Evolutionary conservation across 1,139 yeast species (phyloP).

Genomic region (Pichia sp.): DNA sequence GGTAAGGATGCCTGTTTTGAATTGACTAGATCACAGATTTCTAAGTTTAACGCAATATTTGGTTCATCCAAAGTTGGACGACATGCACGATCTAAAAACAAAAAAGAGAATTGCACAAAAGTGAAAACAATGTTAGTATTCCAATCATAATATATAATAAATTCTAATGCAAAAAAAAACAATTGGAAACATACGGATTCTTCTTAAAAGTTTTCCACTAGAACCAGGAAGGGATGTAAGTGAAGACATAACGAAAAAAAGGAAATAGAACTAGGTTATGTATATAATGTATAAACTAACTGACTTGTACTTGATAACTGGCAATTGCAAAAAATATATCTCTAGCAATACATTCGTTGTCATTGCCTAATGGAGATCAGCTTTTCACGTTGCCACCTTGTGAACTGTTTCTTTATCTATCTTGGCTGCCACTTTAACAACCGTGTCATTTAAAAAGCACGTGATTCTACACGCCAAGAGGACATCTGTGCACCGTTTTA

Average conservation of each 20-base stretch:
- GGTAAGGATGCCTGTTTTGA: constrained; percentile 90
- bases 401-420: background rate
- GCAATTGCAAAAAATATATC: background rate
- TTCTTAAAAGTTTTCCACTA: constrained; percentile 54
- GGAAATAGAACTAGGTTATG: no score
- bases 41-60: constrained; percentile 78
- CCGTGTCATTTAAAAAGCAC: background rate
- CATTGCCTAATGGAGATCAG: background rate
- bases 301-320: background rate
- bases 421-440: background rate
- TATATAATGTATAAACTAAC: background rate
- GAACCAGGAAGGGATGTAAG: constrained; percentile 31
- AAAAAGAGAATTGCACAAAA: background rate
- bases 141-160: background rate
- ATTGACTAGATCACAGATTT: constrained; percentile 88
- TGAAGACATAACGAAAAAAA: constrained; percentile 21
- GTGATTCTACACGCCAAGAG: no score
- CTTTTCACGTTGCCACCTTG: background rate
- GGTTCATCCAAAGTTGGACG: constrained; percentile 82
- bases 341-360: background rate
- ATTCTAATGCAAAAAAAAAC: background rate
- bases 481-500: no score
- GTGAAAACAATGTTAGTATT: constrained; percentile 3
- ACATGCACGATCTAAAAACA: constrained; percentile 68
- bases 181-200: constrained; percentile 48